These are phyloP conservation scores for Aristolochia contorta DNA, from an alignment of 164 flowering plant genomes.

Conservation along the genomic window DNA sequence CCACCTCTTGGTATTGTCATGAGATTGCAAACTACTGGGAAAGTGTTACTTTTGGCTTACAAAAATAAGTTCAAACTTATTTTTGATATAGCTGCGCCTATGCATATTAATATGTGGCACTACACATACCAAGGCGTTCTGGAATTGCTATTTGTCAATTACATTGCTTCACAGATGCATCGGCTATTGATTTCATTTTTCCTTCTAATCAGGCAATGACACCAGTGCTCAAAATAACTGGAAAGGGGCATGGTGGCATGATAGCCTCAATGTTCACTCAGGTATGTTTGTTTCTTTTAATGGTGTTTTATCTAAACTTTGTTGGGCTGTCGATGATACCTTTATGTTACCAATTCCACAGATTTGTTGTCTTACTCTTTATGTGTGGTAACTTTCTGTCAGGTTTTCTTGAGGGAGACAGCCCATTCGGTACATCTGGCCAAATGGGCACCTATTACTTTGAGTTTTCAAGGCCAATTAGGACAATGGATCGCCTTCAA, in stretches of 20 bases:
- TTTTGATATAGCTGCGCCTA: no score
- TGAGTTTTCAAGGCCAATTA: conserved; percentile 92
- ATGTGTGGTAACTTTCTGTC: conserved; percentile 2
- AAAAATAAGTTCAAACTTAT: no score
- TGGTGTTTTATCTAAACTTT: no score
- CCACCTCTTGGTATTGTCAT: no score
- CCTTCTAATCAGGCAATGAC: conserved; percentile 55
- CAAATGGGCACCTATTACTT: conserved; percentile 76
- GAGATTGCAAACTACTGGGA: no score
- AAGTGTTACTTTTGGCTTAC: no score
- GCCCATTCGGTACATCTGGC: conserved; percentile 57
- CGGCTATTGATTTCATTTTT: background rate
- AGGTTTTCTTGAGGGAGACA: conserved; percentile 88
- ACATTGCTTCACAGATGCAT: background rate
- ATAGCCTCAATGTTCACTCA: conserved; percentile 56
- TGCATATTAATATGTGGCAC: no score
- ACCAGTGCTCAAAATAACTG: conserved; percentile 82
- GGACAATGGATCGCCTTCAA: conserved; percentile 91
- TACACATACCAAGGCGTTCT: background rate
- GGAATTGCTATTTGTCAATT: background rate
- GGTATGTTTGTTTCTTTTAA: conserved; percentile 25
- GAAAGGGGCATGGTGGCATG: conserved; percentile 99
- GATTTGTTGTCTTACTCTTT: background rate
- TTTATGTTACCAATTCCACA: background rate
- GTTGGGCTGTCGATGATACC: background rate